These are phyloP conservation scores for Carpinus viminea DNA, from an alignment of 306 rosid genomes.

Conservation along the genomic window DNA sequence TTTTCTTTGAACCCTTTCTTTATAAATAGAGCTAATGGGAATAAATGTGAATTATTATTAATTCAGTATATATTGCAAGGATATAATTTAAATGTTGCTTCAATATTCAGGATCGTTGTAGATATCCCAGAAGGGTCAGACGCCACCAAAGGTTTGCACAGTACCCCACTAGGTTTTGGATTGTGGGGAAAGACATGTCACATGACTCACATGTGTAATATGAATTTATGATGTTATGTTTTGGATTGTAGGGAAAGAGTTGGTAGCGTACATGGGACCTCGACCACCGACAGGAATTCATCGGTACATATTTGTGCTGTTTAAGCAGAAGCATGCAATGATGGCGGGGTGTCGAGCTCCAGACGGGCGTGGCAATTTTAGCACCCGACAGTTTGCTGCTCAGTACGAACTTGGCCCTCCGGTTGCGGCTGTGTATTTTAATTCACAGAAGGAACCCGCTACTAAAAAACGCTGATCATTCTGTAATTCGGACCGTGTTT, in stretches of 20 bases:
- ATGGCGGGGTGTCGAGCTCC: not conserved
- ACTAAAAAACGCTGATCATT: slow-evolving; percentile 9
- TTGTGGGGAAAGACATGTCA: not conserved
- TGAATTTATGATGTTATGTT: not conserved
- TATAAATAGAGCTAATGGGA: not conserved
- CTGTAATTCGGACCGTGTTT: not conserved
- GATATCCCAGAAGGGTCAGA: slow-evolving; percentile 36
- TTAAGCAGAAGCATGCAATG: slow-evolving; percentile 27
- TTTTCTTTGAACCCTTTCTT: not conserved
- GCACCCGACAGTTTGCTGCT: slow-evolving; percentile 37
- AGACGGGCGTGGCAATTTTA: slow-evolving; percentile 32
- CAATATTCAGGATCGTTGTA: slow-evolving; percentile 33
- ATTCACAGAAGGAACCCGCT: slow-evolving; percentile 42
- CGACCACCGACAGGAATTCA: slow-evolving; percentile 34
- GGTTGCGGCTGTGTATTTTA: slow-evolving; percentile 45
- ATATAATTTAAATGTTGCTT: not conserved
- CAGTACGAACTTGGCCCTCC: slow-evolving; percentile 39
- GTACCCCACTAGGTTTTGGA: too few species aligned
- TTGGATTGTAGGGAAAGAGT: slow-evolving; percentile 28
- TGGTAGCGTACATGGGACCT: slow-evolving; percentile 39
- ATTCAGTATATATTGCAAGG: not conserved
- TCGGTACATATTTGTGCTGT: slow-evolving; percentile 33
- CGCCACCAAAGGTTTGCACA: slow-evolving; percentile 26
- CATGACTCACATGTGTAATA: not conserved
- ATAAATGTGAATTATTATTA: not conserved